phyloP scores from a whole-genome alignment of 2,329 filamentous ascomycete genomes.

The Ascochyta fabae region DNA sequence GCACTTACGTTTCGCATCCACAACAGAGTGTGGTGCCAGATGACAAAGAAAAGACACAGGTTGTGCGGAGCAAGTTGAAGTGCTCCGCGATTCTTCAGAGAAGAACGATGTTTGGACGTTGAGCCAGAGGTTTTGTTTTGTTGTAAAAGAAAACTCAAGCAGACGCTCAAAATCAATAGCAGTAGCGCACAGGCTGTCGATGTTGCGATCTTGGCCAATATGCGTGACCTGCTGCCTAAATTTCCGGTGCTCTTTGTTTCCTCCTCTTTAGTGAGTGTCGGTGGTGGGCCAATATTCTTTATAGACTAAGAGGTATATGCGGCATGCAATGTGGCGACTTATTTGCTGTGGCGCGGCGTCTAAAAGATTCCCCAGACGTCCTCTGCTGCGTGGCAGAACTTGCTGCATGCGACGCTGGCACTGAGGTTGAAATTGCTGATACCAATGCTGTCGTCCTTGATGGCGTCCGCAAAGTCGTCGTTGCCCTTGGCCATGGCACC shows the following conservation, averaged over 20 bases:
- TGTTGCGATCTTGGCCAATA: conserved; percentile 71
- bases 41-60: conserved; percentile 36
- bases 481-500: conserved; percentile 98
- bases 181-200: conserved; percentile 60
- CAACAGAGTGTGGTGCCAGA: conserved; percentile 20
- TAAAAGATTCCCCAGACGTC: conserved; percentile 95
- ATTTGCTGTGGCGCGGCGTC: conserved; percentile 27
- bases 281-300: conserved; percentile 31
- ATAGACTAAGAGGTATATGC: conserved; percentile 35
- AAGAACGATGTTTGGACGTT: conserved; percentile 72
- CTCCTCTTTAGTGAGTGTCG: conserved; percentile 24
- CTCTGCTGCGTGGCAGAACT: conserved; percentile 98
- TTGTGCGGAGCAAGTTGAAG: conserved; percentile 66
- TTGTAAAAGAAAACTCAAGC: conserved; percentile 81
- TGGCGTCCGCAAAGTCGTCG: conserved; percentile 92
- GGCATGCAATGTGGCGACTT: conserved; percentile 30
- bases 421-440: conserved; percentile 98
- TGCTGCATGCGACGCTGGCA: conserved; percentile 98
- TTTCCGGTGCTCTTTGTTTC: conserved; percentile 36
- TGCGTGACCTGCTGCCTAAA: conserved; percentile 43
- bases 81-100: conserved; percentile 56
- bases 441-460: conserved; percentile 95
- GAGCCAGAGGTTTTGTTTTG: conserved; percentile 76
- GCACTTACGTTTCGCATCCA: conserved; percentile 25
- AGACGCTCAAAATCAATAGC: conserved; percentile 64